phyloP scores from a whole-genome alignment of 2,329 filamentous ascomycete species.

The Penicillium sp. region DNA sequence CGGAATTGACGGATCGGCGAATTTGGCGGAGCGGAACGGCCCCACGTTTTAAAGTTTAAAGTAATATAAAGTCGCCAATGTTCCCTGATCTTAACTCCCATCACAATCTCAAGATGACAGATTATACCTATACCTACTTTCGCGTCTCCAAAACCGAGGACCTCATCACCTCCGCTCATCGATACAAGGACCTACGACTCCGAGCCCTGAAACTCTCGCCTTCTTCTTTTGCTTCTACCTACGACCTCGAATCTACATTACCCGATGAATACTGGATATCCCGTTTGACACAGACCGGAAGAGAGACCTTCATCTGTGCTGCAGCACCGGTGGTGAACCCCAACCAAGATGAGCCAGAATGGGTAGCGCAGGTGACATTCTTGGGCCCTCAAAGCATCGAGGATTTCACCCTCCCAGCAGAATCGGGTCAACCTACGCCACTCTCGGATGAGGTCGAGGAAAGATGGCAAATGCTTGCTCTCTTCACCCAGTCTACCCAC shows the following conservation, averaged over 20 bases:
- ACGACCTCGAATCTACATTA: slow-evolving; percentile 29
- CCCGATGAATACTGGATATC: slow-evolving; percentile 25
- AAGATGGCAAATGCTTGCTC: slow-evolving; percentile 30
- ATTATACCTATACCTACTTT: slow-evolving; percentile 9
- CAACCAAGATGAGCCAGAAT: slow-evolving; percentile 17
- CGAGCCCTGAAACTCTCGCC: slow-evolving; percentile 28
- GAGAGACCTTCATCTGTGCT: slow-evolving; percentile 34
- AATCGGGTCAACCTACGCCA: slow-evolving; percentile 22
- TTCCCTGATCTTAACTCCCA: no score
- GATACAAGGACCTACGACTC: slow-evolving; percentile 24
- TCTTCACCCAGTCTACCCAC: slow-evolving; percentile 33
- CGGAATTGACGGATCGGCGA: no score
- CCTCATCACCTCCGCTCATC: slow-evolving; percentile 6
- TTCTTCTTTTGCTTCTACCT: slow-evolving; percentile 32
- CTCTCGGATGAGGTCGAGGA: slow-evolving; percentile 25
- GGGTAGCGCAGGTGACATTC: slow-evolving; percentile 33
- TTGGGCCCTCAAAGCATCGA: slow-evolving; percentile 25
- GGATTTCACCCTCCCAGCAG: slow-evolving; percentile 24
- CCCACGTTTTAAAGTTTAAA: no score
- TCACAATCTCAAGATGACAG: neutral
- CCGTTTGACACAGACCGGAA: slow-evolving; percentile 18
- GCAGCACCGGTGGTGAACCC: neutral
- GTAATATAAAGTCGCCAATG: no score
- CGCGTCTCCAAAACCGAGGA: slow-evolving; percentile 8
- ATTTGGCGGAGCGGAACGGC: no score